Base-by-base conservation (phyloP, 331 rosid genomes). In the Malus hybrid region DNA sequence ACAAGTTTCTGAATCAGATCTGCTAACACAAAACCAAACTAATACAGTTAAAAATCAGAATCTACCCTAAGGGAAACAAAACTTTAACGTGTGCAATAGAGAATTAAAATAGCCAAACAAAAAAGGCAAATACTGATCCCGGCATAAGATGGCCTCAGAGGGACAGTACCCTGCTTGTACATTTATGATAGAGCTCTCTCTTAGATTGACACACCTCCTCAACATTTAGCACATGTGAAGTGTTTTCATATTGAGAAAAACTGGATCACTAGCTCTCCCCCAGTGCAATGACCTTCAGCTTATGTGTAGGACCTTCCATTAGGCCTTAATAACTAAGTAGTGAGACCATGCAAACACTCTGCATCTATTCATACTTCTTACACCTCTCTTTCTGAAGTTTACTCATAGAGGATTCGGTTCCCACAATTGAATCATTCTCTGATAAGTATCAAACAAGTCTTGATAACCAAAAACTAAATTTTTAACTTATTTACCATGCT, bases 1-100 rank as follows among this genome's bases (percentile, higher is more conserved):
- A 87, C 52, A 75, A 91, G 95, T 83, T 82, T 94, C 77, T 84
- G 86, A 80, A 94, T 78, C 77, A 94, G 83, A 83, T 77, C 96
- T 94, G 89, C 78, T 80, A 69, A 67, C 66, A 74, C 48, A 75
- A 67, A 42, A 69, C 15, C 42, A 75, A 67, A 33, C 66, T 19
- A 19, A 27, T 61, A 75, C 27, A 59, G 57, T 28, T 79, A 65
- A 34, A 52, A 52, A 44, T 82, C 42, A 55, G 67, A 65, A 52
- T 74, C 69, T 12, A 20, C 20, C 29, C 28, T 64, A 31, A 64
- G 42, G 44, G 44, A 19, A 33, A 57, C 50, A 44, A 44, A 59
- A 13, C 12, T 20, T 10, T 42, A 42, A 42, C 14, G 19, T 46
- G 15, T 13, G 13, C 29, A 28, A 24, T 34, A 10, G 15, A 11